Base-by-base conservation (phyloP, 805 yeast genomes). In the Yamadazyma olivae region DNA sequence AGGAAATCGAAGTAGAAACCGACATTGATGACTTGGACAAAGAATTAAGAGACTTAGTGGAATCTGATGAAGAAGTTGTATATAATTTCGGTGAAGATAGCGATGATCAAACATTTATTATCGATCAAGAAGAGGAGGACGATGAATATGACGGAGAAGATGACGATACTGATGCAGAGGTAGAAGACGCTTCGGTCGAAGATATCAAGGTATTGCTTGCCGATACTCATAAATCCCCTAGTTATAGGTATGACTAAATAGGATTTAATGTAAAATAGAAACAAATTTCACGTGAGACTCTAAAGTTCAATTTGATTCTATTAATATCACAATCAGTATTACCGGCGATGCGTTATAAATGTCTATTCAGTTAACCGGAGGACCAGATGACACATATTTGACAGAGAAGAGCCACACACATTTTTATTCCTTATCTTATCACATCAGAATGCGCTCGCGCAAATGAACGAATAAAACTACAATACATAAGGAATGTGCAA, bases 1-100 rank as follows among this genome's bases (percentile, higher is more conserved):
- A 43, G 16, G 46, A 38, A 27, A 53, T 53, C 27, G 54, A 49
- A 24, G 44, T 49, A 45, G 46, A 38, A 27, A 53, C 54, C 27
- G 54, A 49, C 24, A 44, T 49, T 46, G 54, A 50, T 8, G 52
- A 43, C 29, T 33, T 32, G 13, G 51, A 44, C n/a, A 41, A 27
- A 31, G 38, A 44, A 39, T 31, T 21, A 45, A 15, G 29, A 35
- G 38, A 30, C 10, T 7, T 7, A 20, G 10, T 20, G 30, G 41
- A 33, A 17, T 36, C 32, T 7, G 49, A 48, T 16, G 36, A 29
- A 24, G 38, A 33, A 10, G 26, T 23, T 4, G 37, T 40, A 2
- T 46, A 42, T 19, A 36, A 45, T 27, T 44, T 42, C 20, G 43
- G 38, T 16, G 45, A 44, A 17, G 53, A 49, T 17, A 43, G 38